phyloP scores from a whole-genome alignment of 2,329 filamentous ascomycete genomes.

The Calycina herbarum region DNA sequence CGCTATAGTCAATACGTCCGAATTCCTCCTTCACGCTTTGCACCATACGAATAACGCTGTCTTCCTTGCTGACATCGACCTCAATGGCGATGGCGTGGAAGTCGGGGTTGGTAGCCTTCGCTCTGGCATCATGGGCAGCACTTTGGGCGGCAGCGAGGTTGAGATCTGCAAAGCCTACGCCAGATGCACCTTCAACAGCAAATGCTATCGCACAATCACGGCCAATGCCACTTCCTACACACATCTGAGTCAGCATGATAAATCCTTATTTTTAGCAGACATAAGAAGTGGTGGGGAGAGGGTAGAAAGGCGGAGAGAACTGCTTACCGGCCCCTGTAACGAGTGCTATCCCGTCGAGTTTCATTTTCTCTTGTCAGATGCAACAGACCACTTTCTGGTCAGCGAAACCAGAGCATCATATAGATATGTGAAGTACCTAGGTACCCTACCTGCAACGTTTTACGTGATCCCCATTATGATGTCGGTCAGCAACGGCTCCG shows the following conservation, averaged over 20 bases:
- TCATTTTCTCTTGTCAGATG: constrained; percentile 6
- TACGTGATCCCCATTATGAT: neutral
- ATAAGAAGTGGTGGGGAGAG: neutral
- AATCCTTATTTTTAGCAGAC: neutral
- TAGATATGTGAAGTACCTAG: neutral
- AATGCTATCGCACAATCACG: constrained; percentile 6
- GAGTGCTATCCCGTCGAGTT: constrained; percentile 4
- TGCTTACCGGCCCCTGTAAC: constrained; percentile 5
- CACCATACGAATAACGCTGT: neutral
- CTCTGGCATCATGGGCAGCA: neutral
- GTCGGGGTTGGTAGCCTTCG: neutral
- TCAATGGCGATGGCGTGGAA: neutral
- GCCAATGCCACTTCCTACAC: constrained; percentile 6
- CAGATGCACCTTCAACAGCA: constrained; percentile 2
- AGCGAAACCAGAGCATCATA: neutral
- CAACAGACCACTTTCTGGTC: neutral
- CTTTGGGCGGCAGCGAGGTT: constrained; percentile 1
- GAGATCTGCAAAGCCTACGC: neutral
- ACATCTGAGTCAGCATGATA: constrained; percentile 2
- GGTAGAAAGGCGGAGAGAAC: neutral
- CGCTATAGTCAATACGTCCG: constrained; percentile 5
- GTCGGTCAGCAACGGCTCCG: neutral
- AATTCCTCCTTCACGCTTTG: neutral
- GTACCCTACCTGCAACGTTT: neutral
- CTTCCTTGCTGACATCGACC: constrained; percentile 3